Conservation (phyloP, 2,329 filamentous ascomycete species). For the Xylariaceae sp. region DNA sequence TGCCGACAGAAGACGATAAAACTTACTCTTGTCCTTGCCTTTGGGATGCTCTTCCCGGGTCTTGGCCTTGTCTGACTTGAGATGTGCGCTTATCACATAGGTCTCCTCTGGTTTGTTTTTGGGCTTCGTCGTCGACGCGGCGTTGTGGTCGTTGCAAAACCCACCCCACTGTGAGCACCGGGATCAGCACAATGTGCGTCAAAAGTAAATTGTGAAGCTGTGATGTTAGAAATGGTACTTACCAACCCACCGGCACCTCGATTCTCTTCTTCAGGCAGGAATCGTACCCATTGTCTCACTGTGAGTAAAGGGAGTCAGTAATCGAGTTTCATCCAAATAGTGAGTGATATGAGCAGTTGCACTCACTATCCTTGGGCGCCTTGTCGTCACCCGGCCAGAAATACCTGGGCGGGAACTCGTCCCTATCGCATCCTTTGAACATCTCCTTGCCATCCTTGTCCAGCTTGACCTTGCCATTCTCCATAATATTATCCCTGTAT, state of each 20-base stretch:
- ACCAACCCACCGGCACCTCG: background rate
- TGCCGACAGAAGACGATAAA: background rate
- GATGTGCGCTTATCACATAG: slow-evolving; percentile 2
- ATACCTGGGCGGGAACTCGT: slow-evolving; percentile 6
- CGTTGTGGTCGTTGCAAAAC: background rate
- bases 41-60: slow-evolving; percentile 2
- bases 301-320: background rate
- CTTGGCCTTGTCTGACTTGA: slow-evolving; percentile 1
- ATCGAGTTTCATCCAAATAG: background rate
- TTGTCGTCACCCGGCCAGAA: slow-evolving; percentile 4
- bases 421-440: slow-evolving; percentile 3
- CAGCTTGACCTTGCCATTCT: background rate
- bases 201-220: background rate
- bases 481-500: background rate
- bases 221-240: slow-evolving; percentile 1
- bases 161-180: background rate
- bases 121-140: background rate
- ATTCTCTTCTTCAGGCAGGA: background rate
- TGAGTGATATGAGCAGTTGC: background rate
- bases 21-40: background rate
- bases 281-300: slow-evolving; percentile 1
- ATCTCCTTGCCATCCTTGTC: background rate
- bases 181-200: background rate
- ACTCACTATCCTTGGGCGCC: background rate
- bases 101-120: background rate